phyloP scores from a whole-genome alignment of 2,329 filamentous ascomycete species.

The Exophiala lecanii-corni region DNA sequence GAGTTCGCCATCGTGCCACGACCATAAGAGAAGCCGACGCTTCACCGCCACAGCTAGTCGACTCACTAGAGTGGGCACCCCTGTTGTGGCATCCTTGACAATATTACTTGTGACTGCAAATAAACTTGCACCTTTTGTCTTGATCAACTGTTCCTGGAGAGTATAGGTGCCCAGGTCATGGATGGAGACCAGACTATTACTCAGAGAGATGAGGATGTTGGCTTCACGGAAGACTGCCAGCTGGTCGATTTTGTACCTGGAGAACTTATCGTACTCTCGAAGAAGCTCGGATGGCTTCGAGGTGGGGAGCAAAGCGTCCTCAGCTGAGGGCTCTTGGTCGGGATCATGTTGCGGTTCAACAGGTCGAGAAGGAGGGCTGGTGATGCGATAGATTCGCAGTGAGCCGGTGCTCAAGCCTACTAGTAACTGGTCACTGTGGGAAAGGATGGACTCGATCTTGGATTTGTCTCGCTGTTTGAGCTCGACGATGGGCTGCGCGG shows the following conservation, averaged over 20 bases:
- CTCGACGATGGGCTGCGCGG: constrained; percentile 93
- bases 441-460: constrained; percentile 91
- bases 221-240: constrained; percentile 94
- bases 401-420: constrained; percentile 87
- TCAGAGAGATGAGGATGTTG: constrained; percentile 82
- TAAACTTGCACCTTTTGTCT: constrained; percentile 80
- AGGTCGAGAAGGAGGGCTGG: constrained; percentile 51
- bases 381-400: constrained; percentile 86
- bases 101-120: constrained; percentile 97
- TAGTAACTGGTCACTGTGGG: constrained; percentile 86
- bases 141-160: constrained; percentile 71
- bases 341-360: constrained; percentile 32
- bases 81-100: constrained; percentile 78
- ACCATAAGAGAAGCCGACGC: constrained; percentile 82
- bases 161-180: constrained; percentile 84
- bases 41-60: constrained; percentile 89
- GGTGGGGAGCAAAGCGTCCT: constrained; percentile 20
- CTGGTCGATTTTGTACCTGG: constrained; percentile 82
- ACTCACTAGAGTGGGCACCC: constrained; percentile 89
- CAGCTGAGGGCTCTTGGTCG: constrained; percentile 17
- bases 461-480: constrained; percentile 92
- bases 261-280: constrained; percentile 92
- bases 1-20: constrained; percentile 93
- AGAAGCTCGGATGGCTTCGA: constrained; percentile 68
- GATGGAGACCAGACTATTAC: constrained; percentile 82